Evolutionary conservation across 352 stramenopile genomes (phyloP), one percentile per base, ranked within the genome.

Genomic region (Aphanomyces euteiches): DNA sequence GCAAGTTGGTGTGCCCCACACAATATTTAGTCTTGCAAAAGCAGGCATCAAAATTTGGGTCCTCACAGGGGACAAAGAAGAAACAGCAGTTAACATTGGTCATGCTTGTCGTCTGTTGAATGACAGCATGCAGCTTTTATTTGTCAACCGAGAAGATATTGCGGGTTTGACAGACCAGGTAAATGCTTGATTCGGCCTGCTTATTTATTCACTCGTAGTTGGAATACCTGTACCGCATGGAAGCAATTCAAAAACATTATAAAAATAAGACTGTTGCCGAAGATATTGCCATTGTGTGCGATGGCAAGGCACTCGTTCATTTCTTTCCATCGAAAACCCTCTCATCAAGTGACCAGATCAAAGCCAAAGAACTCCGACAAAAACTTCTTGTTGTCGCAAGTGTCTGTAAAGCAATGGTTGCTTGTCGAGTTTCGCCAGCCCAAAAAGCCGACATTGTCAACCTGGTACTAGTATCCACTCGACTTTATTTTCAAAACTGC

Each of bases 51-150:
- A 96, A 72, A 90, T 98, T 19, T 98, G 92, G 90, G 92, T 98
- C 21, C 87, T 98, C 47, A 98, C 93, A 4, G 93, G 93, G 5
- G 93, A 98, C 77, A 98, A 98, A 71, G 78, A 95, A 64, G 93
- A 98, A 73, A 98, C 93, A 5, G 93, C 93, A 19, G 96, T 98
- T 72, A 98, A 98, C 75, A 98, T 98, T 40, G 83, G 81, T 1
- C 79, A 89, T 66, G 83, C 83, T 2, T 92, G 85, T 39, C 81
- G 79, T 1, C 72, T 92, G 34, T 88, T 92, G 19, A 87, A 90
- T 69, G 57, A 47, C 40, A n/a, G 57, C 37, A 66, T 47, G 57
- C 40, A 66, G 13, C 15, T 53, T 41, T 19, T 66, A n/a, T 53
- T 48, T 50, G 38, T 37, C n/a, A 66, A 66, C 15, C 15, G 57